Evolutionary conservation across 768 basidiomycete species (phyloP), one percentile per base, ranked within the genome.

Genomic region (Pisolithus sp.): DNA sequence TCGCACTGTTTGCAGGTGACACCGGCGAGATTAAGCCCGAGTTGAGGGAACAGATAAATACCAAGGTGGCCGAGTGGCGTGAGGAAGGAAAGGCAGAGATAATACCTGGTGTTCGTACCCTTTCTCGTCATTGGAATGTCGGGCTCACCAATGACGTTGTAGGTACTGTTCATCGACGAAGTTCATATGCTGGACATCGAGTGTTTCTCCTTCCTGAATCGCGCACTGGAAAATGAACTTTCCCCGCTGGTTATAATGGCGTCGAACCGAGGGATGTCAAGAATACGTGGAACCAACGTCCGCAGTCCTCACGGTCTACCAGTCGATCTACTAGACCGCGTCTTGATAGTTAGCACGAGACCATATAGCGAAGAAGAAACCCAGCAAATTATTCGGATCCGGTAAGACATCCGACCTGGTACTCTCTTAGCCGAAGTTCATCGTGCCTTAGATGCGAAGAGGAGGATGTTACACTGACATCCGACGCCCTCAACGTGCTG

Each of bases 151-250:
- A 31, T 18, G 23, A 4, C 21, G 17, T 18, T 38, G 12, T 60
- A 94, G 91, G 91, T 96, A n/a, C 76, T 96, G 12, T 97, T 97
- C 75, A 96, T 97, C 60, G 95, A 98, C 70, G 95, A 97, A 72
- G 95, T 97, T 12, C 95, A 98, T 76, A 99, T 99, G 95, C 84
- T 99, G 58, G 95, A 99, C 68, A 97, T 99, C 56, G 95, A 98
- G 67, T 97, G 95, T 65, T 98, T 98, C 76, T 96, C 94, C 7
- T 99, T 94, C 79, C 76, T 99, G 53, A 99, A 99, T 67, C 83
- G 95, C 31, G 95, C 95, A 2, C 76, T 99, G 45, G 95, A 99
- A 66, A 85, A 85, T 54, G 94, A 95, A 55, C 77, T 98, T 1
- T 85, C 95, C 1, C 95, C 95, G 1, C 74, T 98, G 49, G 95